Evolutionary conservation across 768 basidiomycete genomes (phyloP).

Genomic region (Ramaria rubella): DNA sequence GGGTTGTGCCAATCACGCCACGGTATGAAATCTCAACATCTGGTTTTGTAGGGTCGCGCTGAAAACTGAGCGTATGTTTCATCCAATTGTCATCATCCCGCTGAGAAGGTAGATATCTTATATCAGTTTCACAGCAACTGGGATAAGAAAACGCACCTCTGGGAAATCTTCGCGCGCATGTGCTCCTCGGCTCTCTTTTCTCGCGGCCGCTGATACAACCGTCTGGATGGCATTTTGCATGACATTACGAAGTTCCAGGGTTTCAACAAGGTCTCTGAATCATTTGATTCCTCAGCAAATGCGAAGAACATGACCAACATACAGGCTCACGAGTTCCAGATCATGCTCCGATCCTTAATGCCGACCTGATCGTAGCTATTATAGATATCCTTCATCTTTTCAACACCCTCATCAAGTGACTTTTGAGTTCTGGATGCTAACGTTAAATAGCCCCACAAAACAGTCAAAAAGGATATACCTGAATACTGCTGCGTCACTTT

Average conservation of each 20-base stretch:
- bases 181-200: slow-evolving; percentile 96
- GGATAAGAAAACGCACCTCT: slow-evolving; percentile 46
- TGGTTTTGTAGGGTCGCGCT: slow-evolving; percentile 64
- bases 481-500: slow-evolving; percentile 96
- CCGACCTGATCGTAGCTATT: slow-evolving; percentile 85
- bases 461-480: slow-evolving; percentile 37
- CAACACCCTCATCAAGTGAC: slow-evolving; percentile 86
- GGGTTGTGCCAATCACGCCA: slow-evolving; percentile 72
- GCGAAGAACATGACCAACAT: not conserved
- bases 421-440: slow-evolving; percentile 60
- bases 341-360: slow-evolving; percentile 98
- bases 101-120: slow-evolving; percentile 29
- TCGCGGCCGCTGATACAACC: slow-evolving; percentile 84
- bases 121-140: too few relatives aligned
- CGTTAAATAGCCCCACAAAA: slow-evolving; percentile 6
- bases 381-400: slow-evolving; percentile 81
- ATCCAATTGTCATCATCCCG: slow-evolving; percentile 62
- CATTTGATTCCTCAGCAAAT: slow-evolving; percentile 3
- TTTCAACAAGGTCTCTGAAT: slow-evolving; percentile 88
- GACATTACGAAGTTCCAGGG: slow-evolving; percentile 92
- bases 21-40: slow-evolving; percentile 90
- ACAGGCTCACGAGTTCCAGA: slow-evolving; percentile 95
- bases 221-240: slow-evolving; percentile 95
- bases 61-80: slow-evolving; percentile 80
- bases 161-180: slow-evolving; percentile 98